These are phyloP conservation scores for Carnegiea gigantea DNA, from an alignment of 179 eudicot genomes.

Conservation along the genomic window DNA sequence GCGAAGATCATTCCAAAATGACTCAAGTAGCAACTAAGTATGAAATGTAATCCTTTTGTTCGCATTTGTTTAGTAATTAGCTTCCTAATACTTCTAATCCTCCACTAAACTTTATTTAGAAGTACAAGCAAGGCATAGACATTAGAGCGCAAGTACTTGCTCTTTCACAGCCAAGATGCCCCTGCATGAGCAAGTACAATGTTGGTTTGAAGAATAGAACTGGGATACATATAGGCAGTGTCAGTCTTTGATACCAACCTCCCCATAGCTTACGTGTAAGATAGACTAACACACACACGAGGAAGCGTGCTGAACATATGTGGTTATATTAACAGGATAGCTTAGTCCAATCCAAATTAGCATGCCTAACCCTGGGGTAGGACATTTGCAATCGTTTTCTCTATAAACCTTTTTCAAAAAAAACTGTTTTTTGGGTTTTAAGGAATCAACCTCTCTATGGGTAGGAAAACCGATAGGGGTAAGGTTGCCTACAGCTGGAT, in stretches of 20 bases:
- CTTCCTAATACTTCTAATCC: neutral
- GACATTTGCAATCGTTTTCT: too few species aligned
- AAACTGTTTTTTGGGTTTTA: too few species aligned
- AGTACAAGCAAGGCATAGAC: neutral
- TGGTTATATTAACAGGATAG: too few species aligned
- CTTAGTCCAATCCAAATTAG: too few species aligned
- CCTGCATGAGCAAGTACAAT: neutral
- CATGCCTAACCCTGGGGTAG: too few species aligned
- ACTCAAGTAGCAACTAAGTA: neutral
- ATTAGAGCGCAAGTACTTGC: neutral
- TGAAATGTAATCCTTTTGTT: neutral
- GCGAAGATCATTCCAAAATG: too few species aligned
- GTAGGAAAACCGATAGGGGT: too few species aligned
- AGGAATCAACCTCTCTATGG: too few species aligned
- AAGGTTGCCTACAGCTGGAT: too few species aligned
- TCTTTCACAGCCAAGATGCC: neutral
- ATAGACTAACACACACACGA: neutral
- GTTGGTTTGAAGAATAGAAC: neutral
- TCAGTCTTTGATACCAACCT: neutral
- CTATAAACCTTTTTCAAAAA: too few species aligned
- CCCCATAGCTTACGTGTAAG: neutral
- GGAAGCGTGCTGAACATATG: neutral
- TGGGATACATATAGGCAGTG: neutral
- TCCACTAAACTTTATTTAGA: neutral
- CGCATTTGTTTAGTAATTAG: neutral